Conservation (phyloP, 108 stramenopile species). For the Stephanodiscus minutulus region DNA sequence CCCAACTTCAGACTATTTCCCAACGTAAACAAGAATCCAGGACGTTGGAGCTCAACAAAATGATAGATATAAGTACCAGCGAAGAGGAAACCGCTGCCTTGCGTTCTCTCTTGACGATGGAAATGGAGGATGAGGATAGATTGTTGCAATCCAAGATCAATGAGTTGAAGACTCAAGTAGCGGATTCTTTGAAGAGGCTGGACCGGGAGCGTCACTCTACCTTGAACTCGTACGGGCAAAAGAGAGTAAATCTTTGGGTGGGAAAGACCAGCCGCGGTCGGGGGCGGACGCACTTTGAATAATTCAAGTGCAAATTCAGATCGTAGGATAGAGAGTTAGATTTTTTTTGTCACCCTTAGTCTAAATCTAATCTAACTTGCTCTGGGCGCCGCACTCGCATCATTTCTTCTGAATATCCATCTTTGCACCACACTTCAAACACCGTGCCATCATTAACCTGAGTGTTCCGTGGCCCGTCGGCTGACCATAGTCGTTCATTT, state of each 20-base stretch:
- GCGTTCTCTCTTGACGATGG: neutral
- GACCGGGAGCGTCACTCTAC: conserved; percentile 17
- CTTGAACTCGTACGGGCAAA: conserved; percentile 15
- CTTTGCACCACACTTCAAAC: conserved; percentile 51
- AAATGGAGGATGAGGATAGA: conserved; percentile 12
- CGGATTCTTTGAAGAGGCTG: conserved; percentile 6
- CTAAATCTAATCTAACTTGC: no score
- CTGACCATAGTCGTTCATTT: conserved; percentile 50
- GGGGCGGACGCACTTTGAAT: neutral
- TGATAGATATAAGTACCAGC: conserved; percentile 10
- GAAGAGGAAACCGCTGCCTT: conserved; percentile 18
- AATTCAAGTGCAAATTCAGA: no score
- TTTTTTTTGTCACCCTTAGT: no score
- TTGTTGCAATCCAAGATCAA: neutral
- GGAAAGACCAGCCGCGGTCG: conserved; percentile 10
- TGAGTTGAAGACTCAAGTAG: conserved; percentile 4
- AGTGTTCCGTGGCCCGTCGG: conserved; percentile 66
- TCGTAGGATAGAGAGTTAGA: no score
- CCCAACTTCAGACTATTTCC: neutral
- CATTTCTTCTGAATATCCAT: conserved; percentile 30
- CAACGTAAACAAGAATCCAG: conserved; percentile 12
- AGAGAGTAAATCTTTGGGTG: conserved; percentile 9
- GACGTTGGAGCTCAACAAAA: conserved; percentile 19
- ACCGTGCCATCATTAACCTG: conserved; percentile 55
- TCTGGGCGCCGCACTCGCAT: conserved; percentile 1